phyloP scores from a whole-genome alignment of 1,139 yeast species.

The Suzukiozyma palmioleophila region DNA sequence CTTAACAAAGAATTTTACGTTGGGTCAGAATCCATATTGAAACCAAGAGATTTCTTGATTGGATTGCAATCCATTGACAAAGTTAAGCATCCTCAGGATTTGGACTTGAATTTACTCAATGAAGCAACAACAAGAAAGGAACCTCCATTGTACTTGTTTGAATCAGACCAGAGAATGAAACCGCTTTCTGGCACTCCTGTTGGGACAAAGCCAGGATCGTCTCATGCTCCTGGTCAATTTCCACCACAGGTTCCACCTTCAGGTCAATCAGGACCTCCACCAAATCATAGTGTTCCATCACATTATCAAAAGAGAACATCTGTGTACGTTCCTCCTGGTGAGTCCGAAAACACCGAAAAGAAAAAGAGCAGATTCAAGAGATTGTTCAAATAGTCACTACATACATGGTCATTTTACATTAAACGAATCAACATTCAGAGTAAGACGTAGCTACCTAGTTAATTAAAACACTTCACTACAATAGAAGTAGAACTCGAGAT shows the following conservation, averaged over 20 bases:
- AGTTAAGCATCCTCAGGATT: constrained; percentile 27
- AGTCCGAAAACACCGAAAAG: constrained; percentile 22
- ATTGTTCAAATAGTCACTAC: constrained; percentile 25
- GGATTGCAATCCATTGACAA: constrained; percentile 42
- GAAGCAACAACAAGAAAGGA: constrained; percentile 21
- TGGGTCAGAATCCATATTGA: constrained; percentile 76
- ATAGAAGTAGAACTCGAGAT: no score
- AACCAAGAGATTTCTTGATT: constrained; percentile 54
- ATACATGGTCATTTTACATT: no score
- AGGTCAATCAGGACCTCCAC: constrained; percentile 7
- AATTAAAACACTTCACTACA: no score
- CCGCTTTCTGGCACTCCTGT: constrained; percentile 2
- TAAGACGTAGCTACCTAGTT: no score
- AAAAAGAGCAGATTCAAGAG: constrained; percentile 33
- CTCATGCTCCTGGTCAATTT: constrained; percentile 4
- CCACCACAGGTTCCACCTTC: constrained; percentile 6
- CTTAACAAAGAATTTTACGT: constrained; percentile 71
- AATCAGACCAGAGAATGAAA: constrained; percentile 11
- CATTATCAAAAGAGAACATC: constrained; percentile 29
- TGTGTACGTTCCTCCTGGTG: constrained; percentile 9
- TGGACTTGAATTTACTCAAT: constrained; percentile 29
- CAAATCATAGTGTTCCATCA: constrained; percentile 15
- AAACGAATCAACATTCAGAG: no score
- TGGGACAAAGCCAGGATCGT: constrained; percentile 2
- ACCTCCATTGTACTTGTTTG: constrained; percentile 35